A percentile compares a stretch with the other conserved stretches of the same genome.
Conservation (phyloP, 768 basidiomycete genomes). For the Trametes villosa region DNA sequence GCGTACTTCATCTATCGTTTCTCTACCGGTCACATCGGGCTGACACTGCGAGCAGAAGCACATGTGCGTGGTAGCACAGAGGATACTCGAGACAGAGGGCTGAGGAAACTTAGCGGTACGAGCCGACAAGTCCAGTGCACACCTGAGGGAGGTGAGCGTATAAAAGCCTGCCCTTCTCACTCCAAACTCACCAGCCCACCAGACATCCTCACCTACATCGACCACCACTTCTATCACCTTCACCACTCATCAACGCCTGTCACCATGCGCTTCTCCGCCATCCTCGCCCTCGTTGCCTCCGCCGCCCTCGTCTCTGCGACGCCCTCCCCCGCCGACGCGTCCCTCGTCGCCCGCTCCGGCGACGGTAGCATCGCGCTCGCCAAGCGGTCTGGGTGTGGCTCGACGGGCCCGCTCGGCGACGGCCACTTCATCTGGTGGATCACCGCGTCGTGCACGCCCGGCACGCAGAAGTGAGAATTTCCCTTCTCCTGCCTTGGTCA, state of each 20-base stretch:
- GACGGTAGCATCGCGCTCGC: not conserved
- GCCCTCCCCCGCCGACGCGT: not conserved
- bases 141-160: too few relatives aligned
- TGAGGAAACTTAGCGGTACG: too few relatives aligned
- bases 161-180: not conserved
- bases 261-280: constrained; percentile 7
- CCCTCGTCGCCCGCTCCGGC: constrained; percentile 1
- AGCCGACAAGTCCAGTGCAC: too few relatives aligned
- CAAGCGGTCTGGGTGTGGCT: constrained; percentile 8
- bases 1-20: too few relatives aligned
- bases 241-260: not conserved
- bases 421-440: constrained; percentile 15
- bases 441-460: not conserved
- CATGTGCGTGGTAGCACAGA: not conserved
- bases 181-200: not conserved
- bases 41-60: too few relatives aligned
- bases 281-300: constrained; percentile 3
- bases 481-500: not conserved
- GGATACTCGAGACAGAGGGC: too few relatives aligned
- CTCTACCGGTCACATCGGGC: too few relatives aligned
- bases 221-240: not conserved
- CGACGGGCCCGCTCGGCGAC: constrained; percentile 5
- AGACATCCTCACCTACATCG: not conserved
- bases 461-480: not conserved
- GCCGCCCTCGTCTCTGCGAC: constrained; percentile 2